Conservation (phyloP, 1,284 basidiomycete species). For the Rhizoctonia solani region DNA sequence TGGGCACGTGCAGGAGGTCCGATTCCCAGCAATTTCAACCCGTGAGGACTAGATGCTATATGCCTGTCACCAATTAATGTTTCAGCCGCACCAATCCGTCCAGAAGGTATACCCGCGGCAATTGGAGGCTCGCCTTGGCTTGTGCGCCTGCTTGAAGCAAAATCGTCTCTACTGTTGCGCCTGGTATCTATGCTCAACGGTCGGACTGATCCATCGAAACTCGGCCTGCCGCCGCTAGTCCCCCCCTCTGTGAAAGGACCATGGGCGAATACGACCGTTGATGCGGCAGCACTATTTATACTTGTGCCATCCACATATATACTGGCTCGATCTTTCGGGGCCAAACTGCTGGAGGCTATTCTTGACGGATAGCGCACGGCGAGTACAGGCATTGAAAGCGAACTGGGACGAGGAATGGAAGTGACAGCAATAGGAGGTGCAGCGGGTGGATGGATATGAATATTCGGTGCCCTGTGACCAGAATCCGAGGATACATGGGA, state of each 20-base stretch:
- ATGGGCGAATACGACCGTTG: conserved; percentile 26
- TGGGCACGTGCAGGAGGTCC: conserved; percentile 18
- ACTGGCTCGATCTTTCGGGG: background rate
- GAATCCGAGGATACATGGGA: conserved; percentile 17
- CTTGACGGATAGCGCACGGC: conserved; percentile 4
- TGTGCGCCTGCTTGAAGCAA: no score
- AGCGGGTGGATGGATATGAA: no score
- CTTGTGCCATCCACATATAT: conserved; percentile 16
- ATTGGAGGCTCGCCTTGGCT: no score
- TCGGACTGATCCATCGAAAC: no score
- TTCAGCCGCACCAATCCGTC: no score
- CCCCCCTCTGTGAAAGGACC: background rate
- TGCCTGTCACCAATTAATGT: no score
- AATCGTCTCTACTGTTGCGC: no score
- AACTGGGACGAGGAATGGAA: no score
- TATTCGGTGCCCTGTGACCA: no score
- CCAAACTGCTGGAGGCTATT: background rate
- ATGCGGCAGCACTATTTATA: background rate
- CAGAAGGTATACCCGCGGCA: no score
- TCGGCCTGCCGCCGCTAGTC: background rate
- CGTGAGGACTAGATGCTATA: background rate
- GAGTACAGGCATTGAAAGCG: conserved; percentile 8
- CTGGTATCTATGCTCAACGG: no score
- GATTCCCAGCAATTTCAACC: conserved; percentile 11
- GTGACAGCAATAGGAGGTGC: no score